These are phyloP conservation scores for Urtica urens DNA, from an alignment of 306 rosid genomes.

Conservation along the genomic window DNA sequence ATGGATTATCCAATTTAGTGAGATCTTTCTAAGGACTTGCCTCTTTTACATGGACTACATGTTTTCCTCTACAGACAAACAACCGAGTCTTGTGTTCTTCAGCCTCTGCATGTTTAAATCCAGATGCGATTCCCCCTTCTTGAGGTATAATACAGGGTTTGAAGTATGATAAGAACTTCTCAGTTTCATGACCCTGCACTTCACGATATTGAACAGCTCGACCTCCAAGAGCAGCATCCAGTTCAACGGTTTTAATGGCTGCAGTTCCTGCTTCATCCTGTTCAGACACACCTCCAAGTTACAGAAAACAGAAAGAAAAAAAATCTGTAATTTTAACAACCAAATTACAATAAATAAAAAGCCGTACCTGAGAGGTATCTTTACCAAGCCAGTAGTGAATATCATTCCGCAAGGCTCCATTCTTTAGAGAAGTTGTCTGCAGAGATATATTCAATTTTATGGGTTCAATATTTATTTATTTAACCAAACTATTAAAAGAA, in stretches of 20 bases:
- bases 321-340: conserved; percentile 8
- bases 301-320: conserved; percentile 5
- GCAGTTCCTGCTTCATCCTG: conserved; percentile 98
- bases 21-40: conserved; percentile 48
- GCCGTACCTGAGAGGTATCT: conserved; percentile 70
- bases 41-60: conserved; percentile 95
- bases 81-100: conserved; percentile 71
- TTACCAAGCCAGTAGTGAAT: conserved; percentile 98
- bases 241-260: conserved; percentile 90
- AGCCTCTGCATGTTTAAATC: conserved; percentile 82
- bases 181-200: conserved; percentile 91
- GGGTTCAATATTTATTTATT: too few species aligned
- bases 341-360: conserved; percentile 4
- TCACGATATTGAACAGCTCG: conserved; percentile 99
- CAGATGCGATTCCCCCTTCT: conserved; percentile 91
- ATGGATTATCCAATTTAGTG: too few species aligned
- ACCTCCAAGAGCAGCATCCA: conserved; percentile 97
- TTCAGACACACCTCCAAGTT: conserved; percentile 19
- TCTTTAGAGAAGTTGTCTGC: conserved; percentile 75
- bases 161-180: conserved; percentile 77
- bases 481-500: too few species aligned
- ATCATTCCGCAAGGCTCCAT: conserved; percentile 80
- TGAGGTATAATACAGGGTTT: conserved; percentile 94
- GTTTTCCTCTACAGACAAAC: conserved; percentile 79
- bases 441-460: conserved; percentile 12